Evolutionary conservation across 2,329 filamentous ascomycete genomes (phyloP), one percentile per base, ranked within the genome.

Genomic region (Pseudogymnoascus sp.): DNA sequence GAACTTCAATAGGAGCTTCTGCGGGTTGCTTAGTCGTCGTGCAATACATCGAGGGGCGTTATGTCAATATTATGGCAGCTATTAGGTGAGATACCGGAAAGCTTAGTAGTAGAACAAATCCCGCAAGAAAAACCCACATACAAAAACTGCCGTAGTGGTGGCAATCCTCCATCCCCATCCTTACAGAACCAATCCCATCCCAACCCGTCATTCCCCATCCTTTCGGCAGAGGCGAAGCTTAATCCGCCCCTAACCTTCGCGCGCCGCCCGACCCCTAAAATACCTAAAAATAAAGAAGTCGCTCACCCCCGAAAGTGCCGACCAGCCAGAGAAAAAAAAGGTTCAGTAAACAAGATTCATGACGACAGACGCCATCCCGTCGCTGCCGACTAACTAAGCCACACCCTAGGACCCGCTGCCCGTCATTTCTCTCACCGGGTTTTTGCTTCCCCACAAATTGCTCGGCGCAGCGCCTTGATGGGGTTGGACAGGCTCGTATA

Each of bases 191-290:
- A 41, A 41, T 24, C 39, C 39, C 10, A 21, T 40, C 36, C 5
- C 36, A 15, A 2, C 36, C n/a, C 13, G 21, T 21, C 21, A 44
- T 26, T 13, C 44, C 44, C 44, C 44, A 50, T 31, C 13, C 13
- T 31, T 13, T 50, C 44, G 44, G 44, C 44, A 15, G 44, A 47
- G 24, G 44, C 44, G 26, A 50, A 50, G 44, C 44, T 50, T 50
- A 31, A 50, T 50, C 44, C 24, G 41, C 24, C 40, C 40, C 40
- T 44, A 44, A 44, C 9, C 24, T 13, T 21, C 21, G 21, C 21
- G 44, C n/a, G 44, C 44, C 44, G 44, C 44, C 44, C 44, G 44
- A 31, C n/a, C 44, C 44, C 31, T 15, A 47, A 47, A 47, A 50
- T 15, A 6, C 26, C 41, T 50, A 50, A 50, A 31, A 50, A 50